These are phyloP conservation scores for Ophiocordyceps robertsii DNA, from an alignment of 2,329 filamentous ascomycete species.

Conservation along the genomic window DNA sequence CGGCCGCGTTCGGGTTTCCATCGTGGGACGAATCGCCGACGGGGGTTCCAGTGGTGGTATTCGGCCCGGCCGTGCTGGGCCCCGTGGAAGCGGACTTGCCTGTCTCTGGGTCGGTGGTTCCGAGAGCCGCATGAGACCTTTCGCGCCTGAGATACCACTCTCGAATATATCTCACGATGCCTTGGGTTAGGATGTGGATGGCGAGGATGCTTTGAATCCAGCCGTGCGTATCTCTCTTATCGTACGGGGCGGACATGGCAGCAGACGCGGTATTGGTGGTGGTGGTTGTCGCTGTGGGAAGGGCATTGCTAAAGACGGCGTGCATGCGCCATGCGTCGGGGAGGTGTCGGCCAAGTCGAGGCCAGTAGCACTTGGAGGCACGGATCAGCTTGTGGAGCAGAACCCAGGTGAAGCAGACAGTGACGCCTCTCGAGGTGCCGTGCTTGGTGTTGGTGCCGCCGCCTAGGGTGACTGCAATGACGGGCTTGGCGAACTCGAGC, in stretches of 20 bases:
- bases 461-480: constrained; percentile 82
- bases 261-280: not conserved
- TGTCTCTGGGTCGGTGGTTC: constrained; percentile 47
- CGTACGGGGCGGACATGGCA: constrained; percentile 27
- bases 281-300: constrained; percentile 20
- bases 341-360: constrained; percentile 29
- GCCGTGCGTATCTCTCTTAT: constrained; percentile 45
- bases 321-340: constrained; percentile 32
- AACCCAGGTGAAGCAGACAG: constrained; percentile 59
- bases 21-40: constrained; percentile 5
- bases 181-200: constrained; percentile 64
- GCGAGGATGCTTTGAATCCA: constrained; percentile 58
- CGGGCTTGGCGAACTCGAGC: constrained; percentile 80
- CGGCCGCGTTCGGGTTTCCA: constrained; percentile 35
- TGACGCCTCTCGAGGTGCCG: constrained; percentile 56
- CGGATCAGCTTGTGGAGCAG: constrained; percentile 37
- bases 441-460: constrained; percentile 61
- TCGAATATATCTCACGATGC: constrained; percentile 55
- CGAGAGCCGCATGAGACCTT: constrained; percentile 35
- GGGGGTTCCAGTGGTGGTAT: not conserved
- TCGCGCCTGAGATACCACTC: constrained; percentile 54
- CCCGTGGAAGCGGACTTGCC: constrained; percentile 26
- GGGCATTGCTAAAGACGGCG: constrained; percentile 30
- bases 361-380: constrained; percentile 34
- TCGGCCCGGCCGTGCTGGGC: not conserved